Evolutionary conservation across 1,139 yeast genomes (phyloP).

Genomic region (Sugiyamaella neomexicana): DNA sequence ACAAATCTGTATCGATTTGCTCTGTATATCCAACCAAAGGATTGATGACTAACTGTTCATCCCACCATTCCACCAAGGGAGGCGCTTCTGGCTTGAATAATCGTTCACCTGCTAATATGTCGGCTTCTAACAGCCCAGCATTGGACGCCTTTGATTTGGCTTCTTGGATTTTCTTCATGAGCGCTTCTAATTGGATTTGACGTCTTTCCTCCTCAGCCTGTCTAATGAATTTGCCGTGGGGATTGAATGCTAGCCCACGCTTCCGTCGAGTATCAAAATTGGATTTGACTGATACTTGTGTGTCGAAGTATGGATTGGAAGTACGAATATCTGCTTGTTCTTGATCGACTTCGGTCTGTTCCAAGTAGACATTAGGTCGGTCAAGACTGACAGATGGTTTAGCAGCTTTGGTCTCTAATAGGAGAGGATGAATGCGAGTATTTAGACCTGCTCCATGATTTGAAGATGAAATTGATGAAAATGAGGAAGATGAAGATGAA

Average conservation of each 20-base stretch:
- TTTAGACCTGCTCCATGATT: slow-evolving; percentile 46
- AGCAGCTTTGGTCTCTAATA: slow-evolving; percentile 31
- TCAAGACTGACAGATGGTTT: slow-evolving; percentile 7
- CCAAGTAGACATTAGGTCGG: slow-evolving; percentile 10
- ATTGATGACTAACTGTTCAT: slow-evolving; percentile 44
- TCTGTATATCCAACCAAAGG: slow-evolving; percentile 38
- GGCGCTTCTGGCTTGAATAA: slow-evolving; percentile 50
- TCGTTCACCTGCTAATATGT: slow-evolving; percentile 53
- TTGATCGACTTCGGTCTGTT: background rate
- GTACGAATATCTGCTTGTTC: slow-evolving; percentile 24
- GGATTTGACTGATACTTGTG: slow-evolving; percentile 32
- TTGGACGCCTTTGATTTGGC: slow-evolving; percentile 26
- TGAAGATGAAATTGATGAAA: no score
- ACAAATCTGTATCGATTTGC: slow-evolving; percentile 45
- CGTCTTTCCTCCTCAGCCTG: slow-evolving; percentile 55
- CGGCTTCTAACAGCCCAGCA: slow-evolving; percentile 49
- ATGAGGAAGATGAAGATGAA: background rate
- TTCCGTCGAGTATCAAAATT: slow-evolving; percentile 37
- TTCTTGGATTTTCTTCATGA: slow-evolving; percentile 35
- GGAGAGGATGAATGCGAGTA: slow-evolving; percentile 61
- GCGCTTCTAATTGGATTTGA: slow-evolving; percentile 42
- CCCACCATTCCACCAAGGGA: slow-evolving; percentile 85
- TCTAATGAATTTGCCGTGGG: slow-evolving; percentile 60
- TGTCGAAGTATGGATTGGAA: slow-evolving; percentile 63
- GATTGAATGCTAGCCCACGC: slow-evolving; percentile 52